phyloP scores from a whole-genome alignment of 148 eudicot genomes.

The Cornus florida region DNA sequence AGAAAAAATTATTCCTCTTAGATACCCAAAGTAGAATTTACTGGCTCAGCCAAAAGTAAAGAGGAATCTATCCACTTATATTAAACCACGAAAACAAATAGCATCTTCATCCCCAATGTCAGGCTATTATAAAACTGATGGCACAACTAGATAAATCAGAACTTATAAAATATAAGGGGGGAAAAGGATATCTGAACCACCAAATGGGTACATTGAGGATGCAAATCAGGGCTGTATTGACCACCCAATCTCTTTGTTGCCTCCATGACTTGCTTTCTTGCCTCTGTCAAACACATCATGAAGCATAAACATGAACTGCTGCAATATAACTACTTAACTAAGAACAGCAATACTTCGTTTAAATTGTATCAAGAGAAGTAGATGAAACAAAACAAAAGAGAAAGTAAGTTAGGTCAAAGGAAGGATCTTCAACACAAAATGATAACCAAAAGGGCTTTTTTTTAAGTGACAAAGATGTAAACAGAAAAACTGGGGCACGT shows the following conservation, averaged over 20 bases:
- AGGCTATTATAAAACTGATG: not conserved
- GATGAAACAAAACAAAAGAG: not conserved
- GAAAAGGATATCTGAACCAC: constrained; percentile 75
- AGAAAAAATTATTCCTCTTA: not conserved
- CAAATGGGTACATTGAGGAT: constrained; percentile 87
- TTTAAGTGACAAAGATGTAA: not conserved
- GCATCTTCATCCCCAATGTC: not conserved
- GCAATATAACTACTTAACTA: not conserved
- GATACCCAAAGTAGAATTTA: not conserved
- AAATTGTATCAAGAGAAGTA: constrained; percentile 1
- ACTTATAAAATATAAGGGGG: not conserved
- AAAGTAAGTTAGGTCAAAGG: not conserved
- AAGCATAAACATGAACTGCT: constrained; percentile 12
- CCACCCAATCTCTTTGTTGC: constrained; percentile 84
- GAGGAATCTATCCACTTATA: not conserved
- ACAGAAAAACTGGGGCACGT: not conserved
- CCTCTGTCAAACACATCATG: constrained; percentile 42
- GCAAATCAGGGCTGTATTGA: constrained; percentile 66
- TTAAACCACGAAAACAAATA: not conserved
- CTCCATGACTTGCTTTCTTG: constrained; percentile 76
- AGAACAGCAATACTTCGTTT: not conserved
- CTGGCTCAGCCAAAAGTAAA: not conserved
- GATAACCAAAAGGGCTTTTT: too few relatives aligned
- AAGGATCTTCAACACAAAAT: not conserved
- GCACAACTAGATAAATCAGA: not conserved